Base-by-base conservation (phyloP, 2,329 filamentous ascomycete species). In the Pyrenophora seminiperda region DNA sequence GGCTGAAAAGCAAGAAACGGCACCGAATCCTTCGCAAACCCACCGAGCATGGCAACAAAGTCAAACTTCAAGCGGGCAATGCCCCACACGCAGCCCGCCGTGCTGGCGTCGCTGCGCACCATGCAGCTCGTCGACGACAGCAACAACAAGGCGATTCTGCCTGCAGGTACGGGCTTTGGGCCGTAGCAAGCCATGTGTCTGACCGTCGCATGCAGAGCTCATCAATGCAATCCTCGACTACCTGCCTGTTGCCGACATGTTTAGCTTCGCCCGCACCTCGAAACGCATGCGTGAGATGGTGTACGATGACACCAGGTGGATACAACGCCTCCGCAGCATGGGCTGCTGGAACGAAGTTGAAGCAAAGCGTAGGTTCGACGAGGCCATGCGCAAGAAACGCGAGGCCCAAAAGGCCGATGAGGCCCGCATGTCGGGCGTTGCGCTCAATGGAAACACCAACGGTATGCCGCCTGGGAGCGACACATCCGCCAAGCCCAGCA, bases 281-380 rank as follows among this genome's bases (percentile, higher is more conserved):
- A 88, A 84, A 68, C 89, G 90, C 53, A 84, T 97, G 81, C 88
- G 89, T 69, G 94, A 99, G 75, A 99, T 99, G 92, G 92, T 97
- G 3, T 99, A 97, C 75, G 94, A 99, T 72, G 94, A 99, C 73
- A 90, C 91, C 41, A 83, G 93, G 77, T 99, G 94, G 94, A 89
- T 97, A 31, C 85, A 90, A 57, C 83, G 90, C 56, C 75, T 99
- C 46, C 89, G 89, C 70, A 86, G 82, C 50, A 96, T 99, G 86
- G 90, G 88, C 2, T 88, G 89, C 60, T 99, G 94, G 94, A 88
- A 96, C 67, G 94, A 99, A 70, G 73, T 78, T 3, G 93, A 96
- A 70, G 94, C 94, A 4, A 83, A 92, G 53, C 85, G 83, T 61
- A 79, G 89, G 44, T 90, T 91, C 43, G 93, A 97, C 55, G 87